Evolutionary conservation across 2,329 filamentous ascomycete genomes (phyloP).

Genomic region (Whalleya microplaca): DNA sequence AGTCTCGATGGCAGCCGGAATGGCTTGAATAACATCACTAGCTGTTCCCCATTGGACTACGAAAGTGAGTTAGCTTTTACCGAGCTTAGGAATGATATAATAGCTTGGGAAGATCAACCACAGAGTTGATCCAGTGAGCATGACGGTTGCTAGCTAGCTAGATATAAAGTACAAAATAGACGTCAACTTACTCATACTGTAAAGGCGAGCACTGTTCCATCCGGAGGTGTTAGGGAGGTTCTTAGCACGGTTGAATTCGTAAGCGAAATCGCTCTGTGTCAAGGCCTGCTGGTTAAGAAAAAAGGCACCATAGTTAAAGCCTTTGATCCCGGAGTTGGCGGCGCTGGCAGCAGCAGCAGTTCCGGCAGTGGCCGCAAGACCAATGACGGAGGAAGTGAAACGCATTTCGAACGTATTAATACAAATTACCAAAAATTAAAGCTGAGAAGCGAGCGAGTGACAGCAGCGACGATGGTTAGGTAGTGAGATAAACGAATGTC

Average conservation of each 20-base stretch:
- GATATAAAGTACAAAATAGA: neutral
- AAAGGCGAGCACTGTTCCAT: slow-evolving; percentile 38
- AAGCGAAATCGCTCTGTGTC: slow-evolving; percentile 36
- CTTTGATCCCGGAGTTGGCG: slow-evolving; percentile 34
- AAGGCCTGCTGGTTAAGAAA: slow-evolving; percentile 39
- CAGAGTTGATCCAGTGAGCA: neutral
- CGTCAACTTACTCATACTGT: slow-evolving; percentile 37
- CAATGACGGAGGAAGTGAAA: slow-evolving; percentile 26
- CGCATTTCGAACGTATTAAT: slow-evolving; percentile 32
- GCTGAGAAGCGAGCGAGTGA: slow-evolving; percentile 12
- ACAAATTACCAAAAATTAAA: neutral
- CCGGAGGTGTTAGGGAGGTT: slow-evolving; percentile 34
- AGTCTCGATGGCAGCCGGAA: slow-evolving; percentile 61
- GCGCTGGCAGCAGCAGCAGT: slow-evolving; percentile 25
- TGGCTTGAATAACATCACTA: slow-evolving; percentile 66
- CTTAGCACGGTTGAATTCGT: slow-evolving; percentile 39
- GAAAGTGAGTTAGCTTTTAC: slow-evolving; percentile 10
- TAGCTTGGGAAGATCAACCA: neutral
- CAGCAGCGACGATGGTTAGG: slow-evolving; percentile 15
- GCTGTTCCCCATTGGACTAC: slow-evolving; percentile 39
- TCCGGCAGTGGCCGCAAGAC: neutral
- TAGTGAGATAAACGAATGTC: slow-evolving; percentile 16
- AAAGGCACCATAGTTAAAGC: slow-evolving; percentile 41
- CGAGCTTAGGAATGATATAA: slow-evolving; percentile 16
- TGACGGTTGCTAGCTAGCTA: neutral